Evolutionary conservation across 495 filamentous ascomycete species (phyloP).

Genomic region (Penicillium desertorum): DNA sequence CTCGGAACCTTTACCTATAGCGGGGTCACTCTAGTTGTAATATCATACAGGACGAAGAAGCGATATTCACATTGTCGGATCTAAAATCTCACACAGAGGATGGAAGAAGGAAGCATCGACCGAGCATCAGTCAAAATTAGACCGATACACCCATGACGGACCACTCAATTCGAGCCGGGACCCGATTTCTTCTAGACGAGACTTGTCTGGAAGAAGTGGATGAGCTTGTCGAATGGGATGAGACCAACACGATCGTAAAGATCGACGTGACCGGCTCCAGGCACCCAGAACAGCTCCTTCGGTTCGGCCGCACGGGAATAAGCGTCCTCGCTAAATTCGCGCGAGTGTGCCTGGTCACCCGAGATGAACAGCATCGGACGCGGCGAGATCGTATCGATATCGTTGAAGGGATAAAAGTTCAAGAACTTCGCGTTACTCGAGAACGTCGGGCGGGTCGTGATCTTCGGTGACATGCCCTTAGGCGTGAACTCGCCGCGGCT

Average conservation of each 20-base stretch:
- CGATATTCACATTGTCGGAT: too few relatives aligned
- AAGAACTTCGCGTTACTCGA: conserved; percentile 24
- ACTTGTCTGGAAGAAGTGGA: conserved; percentile 23
- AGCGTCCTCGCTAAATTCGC: conserved; percentile 31
- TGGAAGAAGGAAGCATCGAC: too few relatives aligned
- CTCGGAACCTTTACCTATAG: too few relatives aligned
- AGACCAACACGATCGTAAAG: conserved; percentile 29
- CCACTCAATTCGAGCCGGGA: too few relatives aligned
- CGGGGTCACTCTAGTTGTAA: too few relatives aligned
- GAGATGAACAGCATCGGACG: conserved; percentile 30
- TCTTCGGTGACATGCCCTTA: conserved; percentile 10
- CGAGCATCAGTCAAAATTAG: too few relatives aligned
- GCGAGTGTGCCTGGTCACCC: conserved; percentile 30
- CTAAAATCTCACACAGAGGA: too few relatives aligned
- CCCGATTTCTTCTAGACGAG: conserved; percentile 10
- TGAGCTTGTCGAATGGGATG: conserved; percentile 28
- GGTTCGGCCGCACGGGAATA: conserved; percentile 28
- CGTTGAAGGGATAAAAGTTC: conserved; percentile 32
- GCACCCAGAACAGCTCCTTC: conserved; percentile 29
- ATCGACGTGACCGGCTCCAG: conserved; percentile 27
- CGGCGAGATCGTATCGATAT: conserved; percentile 29
- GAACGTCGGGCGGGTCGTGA: conserved; percentile 26
- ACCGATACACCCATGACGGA: too few relatives aligned
- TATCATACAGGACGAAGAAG: too few relatives aligned
- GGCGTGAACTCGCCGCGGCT: conserved; percentile 26